These are phyloP conservation scores for Trametes cinnabarina DNA, from an alignment of 768 basidiomycete genomes.

Conservation along the genomic window DNA sequence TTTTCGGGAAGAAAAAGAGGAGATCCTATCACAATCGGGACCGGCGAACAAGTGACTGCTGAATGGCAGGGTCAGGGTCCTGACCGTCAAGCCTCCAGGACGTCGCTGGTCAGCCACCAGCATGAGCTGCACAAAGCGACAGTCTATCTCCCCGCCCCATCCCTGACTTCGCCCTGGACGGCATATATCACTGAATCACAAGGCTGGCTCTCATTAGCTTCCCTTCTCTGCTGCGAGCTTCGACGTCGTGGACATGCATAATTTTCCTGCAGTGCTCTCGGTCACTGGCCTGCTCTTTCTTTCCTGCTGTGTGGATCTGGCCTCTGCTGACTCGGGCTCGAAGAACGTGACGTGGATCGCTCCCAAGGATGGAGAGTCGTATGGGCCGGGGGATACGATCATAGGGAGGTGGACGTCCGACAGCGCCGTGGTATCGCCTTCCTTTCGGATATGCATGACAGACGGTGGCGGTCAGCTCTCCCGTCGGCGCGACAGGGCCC, in stretches of 20 bases:
- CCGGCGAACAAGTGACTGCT: too few relatives aligned
- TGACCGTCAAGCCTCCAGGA: too few relatives aligned
- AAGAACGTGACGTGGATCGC: constrained; percentile 28
- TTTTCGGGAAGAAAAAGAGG: too few relatives aligned
- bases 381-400: constrained; percentile 32
- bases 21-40: too few relatives aligned
- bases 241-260: background rate
- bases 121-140: background rate
- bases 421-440: constrained; percentile 31
- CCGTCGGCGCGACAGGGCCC: background rate
- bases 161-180: background rate
- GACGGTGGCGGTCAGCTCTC: background rate
- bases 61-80: too few relatives aligned
- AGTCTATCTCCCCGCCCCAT: background rate
- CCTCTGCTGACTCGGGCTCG: constrained; percentile 1
- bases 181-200: background rate
- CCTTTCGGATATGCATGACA: constrained; percentile 33
- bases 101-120: background rate
- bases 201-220: constrained; percentile 2
- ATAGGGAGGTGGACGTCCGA: constrained; percentile 31
- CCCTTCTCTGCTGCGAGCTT: background rate
- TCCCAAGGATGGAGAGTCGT: constrained; percentile 29
- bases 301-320: background rate
- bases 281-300: background rate
- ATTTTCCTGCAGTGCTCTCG: constrained; percentile 3